Percentiles rank a stretch among this genome's conserved stretches.
These are phyloP conservation scores for Areca catechu DNA, from an alignment of 176 grass and related monocot species.

Conservation along the genomic window DNA sequence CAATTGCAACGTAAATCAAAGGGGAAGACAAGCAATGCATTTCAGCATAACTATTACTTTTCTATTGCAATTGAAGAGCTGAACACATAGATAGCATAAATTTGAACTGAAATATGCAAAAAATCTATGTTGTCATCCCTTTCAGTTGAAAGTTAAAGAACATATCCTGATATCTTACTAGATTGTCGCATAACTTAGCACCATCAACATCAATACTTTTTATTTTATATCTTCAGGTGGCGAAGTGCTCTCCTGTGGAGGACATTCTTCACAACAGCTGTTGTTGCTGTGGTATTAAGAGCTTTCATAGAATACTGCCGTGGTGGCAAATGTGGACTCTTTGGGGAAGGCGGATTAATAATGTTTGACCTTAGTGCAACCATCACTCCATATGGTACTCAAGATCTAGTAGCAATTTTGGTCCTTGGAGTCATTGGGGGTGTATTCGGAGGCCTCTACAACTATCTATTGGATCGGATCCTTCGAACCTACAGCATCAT, in stretches of 20 bases:
- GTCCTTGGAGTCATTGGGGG: conserved; percentile 77
- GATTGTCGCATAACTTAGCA: too few species aligned
- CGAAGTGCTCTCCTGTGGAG: conserved; percentile 90
- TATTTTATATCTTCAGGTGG: conserved; percentile 53
- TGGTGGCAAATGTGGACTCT: conserved; percentile 80
- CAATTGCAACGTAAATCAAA: too few species aligned
- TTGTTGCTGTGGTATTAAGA: conserved; percentile 79
- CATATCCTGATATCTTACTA: too few species aligned
- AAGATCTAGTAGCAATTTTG: conserved; percentile 62
- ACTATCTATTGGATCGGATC: conserved; percentile 71
- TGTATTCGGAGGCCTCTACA: conserved; percentile 70
- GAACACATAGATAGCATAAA: too few species aligned
- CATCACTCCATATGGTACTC: conserved; percentile 37
- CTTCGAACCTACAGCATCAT: conserved; percentile 76
- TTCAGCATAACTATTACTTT: too few species aligned
- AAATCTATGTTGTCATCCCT: too few species aligned
- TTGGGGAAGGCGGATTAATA: conserved; percentile 81
- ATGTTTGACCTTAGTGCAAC: conserved; percentile 92
- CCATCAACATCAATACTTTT: background rate
- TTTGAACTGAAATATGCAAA: too few species aligned
- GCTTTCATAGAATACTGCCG: conserved; percentile 54
- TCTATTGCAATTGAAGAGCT: too few species aligned
- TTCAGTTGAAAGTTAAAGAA: too few species aligned
- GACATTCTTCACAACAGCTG: conserved; percentile 94
- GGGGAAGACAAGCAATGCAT: too few species aligned